A percentile compares a stretch with the other conserved stretches of the same genome.
Conservation (phyloP, 768 basidiomycete genomes). For the Tephrocybe sp. region DNA sequence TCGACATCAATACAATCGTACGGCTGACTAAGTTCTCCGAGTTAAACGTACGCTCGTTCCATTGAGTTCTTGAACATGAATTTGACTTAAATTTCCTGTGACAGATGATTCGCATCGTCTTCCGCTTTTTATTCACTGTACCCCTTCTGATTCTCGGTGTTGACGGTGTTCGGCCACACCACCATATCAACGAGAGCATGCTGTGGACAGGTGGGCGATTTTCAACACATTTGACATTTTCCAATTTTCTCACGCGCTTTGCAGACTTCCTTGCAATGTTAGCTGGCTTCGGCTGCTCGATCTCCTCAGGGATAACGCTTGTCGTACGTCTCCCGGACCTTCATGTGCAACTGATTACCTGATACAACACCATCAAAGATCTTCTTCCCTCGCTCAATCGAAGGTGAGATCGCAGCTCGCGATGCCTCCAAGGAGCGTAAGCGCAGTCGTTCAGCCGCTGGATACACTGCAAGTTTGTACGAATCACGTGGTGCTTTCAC, state of each 20-base stretch:
- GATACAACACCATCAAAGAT: constrained; percentile 43
- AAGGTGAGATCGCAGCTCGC: constrained; percentile 57
- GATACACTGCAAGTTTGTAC: constrained; percentile 17
- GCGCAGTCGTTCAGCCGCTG: constrained; percentile 27
- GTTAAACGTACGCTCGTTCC: constrained; percentile 59
- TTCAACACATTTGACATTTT: background rate
- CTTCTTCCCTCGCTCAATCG: constrained; percentile 80
- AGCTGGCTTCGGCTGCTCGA: constrained; percentile 55
- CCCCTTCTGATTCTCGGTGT: constrained; percentile 66
- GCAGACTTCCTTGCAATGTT: constrained; percentile 61
- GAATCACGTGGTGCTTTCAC: constrained; percentile 22
- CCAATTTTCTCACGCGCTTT: constrained; percentile 1
- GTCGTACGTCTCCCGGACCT: constrained; percentile 43
- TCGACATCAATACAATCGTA: constrained; percentile 65
- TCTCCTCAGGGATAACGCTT: constrained; percentile 76
- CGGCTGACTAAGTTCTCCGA: constrained; percentile 81
- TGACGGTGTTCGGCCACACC: constrained; percentile 65
- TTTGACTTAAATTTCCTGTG: background rate
- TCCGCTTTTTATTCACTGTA: constrained; percentile 71
- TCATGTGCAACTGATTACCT: background rate
- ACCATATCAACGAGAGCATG: constrained; percentile 64
- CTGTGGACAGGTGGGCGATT: constrained; percentile 44
- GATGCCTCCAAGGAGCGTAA: constrained; percentile 46
- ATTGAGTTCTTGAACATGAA: background rate
- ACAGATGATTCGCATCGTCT: constrained; percentile 68